These are phyloP conservation scores for Taphrina populina DNA, from an alignment of 1,139 yeast genomes.

Conservation along the genomic window DNA sequence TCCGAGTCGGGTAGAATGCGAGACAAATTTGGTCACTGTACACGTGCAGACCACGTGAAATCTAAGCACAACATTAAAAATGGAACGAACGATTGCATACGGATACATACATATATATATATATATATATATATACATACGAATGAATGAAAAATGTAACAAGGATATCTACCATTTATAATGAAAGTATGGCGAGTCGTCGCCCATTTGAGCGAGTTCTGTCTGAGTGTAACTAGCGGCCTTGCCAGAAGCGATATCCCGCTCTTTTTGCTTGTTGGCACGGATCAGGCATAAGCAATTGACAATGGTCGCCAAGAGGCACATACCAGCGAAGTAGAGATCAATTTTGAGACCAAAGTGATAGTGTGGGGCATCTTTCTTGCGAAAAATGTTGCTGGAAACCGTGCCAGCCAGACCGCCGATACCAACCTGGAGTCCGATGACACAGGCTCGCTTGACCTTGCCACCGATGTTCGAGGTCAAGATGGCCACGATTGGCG, in stretches of 20 bases:
- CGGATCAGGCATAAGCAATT: constrained; percentile 45
- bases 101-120: too few relatives aligned
- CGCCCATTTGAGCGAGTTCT: constrained; percentile 30
- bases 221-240: constrained; percentile 13
- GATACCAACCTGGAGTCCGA: constrained; percentile 55
- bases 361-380: constrained; percentile 57
- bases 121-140: too few relatives aligned
- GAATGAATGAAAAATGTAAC: too few relatives aligned
- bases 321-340: constrained; percentile 51
- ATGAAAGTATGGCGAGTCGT: constrained; percentile 29
- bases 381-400: constrained; percentile 55
- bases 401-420: constrained; percentile 62
- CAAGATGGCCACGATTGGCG: constrained; percentile 25
- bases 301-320: constrained; percentile 44
- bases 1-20: too few relatives aligned
- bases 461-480: constrained; percentile 41
- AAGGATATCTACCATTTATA: constrained; percentile 14
- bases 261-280: constrained; percentile 45
- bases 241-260: constrained; percentile 15
- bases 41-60: too few relatives aligned
- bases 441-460: constrained; percentile 53
- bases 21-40: too few relatives aligned
- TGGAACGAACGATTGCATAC: too few relatives aligned
- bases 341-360: constrained; percentile 54
- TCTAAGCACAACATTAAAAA: too few relatives aligned